phyloP scores from a whole-genome alignment of 2,329 filamentous ascomycete genomes.

The Lachnellula hyalina region DNA sequence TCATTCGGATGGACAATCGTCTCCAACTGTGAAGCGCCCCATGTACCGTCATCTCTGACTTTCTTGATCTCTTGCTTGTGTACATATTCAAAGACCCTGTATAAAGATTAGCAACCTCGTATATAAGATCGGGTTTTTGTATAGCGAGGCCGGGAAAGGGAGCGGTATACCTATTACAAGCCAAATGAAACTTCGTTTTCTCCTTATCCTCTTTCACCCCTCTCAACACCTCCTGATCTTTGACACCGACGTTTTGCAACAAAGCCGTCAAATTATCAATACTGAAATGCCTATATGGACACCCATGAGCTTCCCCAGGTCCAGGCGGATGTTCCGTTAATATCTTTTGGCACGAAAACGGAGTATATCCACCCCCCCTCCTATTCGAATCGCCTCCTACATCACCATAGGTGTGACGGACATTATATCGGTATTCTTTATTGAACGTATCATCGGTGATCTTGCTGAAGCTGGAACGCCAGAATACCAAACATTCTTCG shows the following conservation, averaged over 20 bases:
- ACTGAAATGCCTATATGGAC: conserved; percentile 89
- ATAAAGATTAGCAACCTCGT: background rate
- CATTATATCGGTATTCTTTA: conserved; percentile 96
- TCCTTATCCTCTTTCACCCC: conserved; percentile 85
- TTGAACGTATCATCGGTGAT: conserved; percentile 93
- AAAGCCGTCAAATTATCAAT: conserved; percentile 77
- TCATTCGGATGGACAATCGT: conserved; percentile 97
- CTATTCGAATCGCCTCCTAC: conserved; percentile 90
- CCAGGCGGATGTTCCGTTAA: conserved; percentile 83
- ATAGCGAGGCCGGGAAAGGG: background rate
- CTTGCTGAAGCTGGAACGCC: conserved; percentile 79
- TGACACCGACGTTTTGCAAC: conserved; percentile 73
- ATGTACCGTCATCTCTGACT: conserved; percentile 68
- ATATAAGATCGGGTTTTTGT: background rate
- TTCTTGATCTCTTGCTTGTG: conserved; percentile 75
- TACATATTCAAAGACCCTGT: conserved; percentile 77
- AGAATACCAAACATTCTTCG: conserved; percentile 90
- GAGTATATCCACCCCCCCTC: conserved; percentile 79
- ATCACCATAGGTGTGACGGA: conserved; percentile 91
- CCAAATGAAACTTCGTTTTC: conserved; percentile 85
- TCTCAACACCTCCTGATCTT: conserved; percentile 69
- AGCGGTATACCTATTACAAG: conserved; percentile 70
- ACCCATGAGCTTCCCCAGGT: conserved; percentile 87
- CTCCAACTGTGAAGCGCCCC: conserved; percentile 73
- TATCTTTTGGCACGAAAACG: conserved; percentile 93